Evolutionary conservation across 805 yeast genomes (phyloP).

Genomic region (Sungouiella blattae): DNA sequence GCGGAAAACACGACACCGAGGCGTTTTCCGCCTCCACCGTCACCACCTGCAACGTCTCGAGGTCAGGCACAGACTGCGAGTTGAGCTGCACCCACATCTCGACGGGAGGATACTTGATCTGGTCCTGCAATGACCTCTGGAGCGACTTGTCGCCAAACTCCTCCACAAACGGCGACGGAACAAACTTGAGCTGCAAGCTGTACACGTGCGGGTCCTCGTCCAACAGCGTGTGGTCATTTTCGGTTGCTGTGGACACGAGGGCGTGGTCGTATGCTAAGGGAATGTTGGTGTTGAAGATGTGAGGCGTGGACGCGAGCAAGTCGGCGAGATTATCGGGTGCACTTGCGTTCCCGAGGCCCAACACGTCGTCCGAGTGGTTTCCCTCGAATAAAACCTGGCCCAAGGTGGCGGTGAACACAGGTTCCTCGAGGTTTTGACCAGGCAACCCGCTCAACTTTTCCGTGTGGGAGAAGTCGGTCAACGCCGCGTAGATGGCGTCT

Average conservation of each 20-base stretch:
- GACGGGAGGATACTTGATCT: slow-evolving; percentile 46
- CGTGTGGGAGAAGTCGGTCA: slow-evolving; percentile 26
- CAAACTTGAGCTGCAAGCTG: slow-evolving; percentile 42
- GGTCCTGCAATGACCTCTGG: slow-evolving; percentile 9
- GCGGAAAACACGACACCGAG: slow-evolving; percentile 42
- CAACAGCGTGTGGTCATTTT: slow-evolving; percentile 20
- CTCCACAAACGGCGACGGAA: slow-evolving; percentile 40
- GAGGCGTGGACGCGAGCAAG: slow-evolving; percentile 2
- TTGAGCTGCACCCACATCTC: slow-evolving; percentile 53
- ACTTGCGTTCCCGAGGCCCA: too few relatives aligned
- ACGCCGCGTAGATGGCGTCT: slow-evolving; percentile 20
- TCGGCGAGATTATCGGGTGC: neutral
- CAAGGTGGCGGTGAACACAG: slow-evolving; percentile 34
- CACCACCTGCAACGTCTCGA: slow-evolving; percentile 39
- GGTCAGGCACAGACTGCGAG: slow-evolving; percentile 32
- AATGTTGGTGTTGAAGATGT: slow-evolving; percentile 32
- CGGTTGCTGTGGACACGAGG: slow-evolving; percentile 11
- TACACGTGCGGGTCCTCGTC: slow-evolving; percentile 25
- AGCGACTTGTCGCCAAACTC: slow-evolving; percentile 5
- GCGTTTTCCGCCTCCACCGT: slow-evolving; percentile 45
- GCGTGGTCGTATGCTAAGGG: slow-evolving; percentile 30
- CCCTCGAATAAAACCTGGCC: slow-evolving; percentile 36
- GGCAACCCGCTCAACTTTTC: slow-evolving; percentile 19
- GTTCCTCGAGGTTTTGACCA: slow-evolving; percentile 16
- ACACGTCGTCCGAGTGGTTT: too few relatives aligned